phyloP scores from a whole-genome alignment of 2,329 filamentous ascomycete genomes.

The Ophiostoma ulmi region DNA sequence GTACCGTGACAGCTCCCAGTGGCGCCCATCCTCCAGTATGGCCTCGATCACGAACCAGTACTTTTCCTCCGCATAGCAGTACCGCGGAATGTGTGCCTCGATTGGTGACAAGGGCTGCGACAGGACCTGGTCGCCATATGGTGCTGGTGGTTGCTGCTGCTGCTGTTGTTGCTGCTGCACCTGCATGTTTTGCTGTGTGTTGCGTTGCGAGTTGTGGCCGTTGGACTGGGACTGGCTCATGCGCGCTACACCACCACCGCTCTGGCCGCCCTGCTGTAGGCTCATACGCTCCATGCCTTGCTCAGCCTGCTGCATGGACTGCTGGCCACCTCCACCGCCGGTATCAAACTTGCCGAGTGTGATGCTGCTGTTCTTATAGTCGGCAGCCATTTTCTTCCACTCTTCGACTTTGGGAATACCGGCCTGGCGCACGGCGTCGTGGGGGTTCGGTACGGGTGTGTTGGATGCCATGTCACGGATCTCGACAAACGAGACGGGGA shows the following conservation, averaged over 20 bases:
- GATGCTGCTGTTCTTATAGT: slow-evolving; percentile 99
- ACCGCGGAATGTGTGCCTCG: slow-evolving; percentile 79
- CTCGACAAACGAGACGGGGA: slow-evolving; percentile 94
- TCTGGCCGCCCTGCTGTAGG: slow-evolving; percentile 48
- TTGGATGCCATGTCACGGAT: slow-evolving; percentile 91
- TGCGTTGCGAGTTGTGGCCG: slow-evolving; percentile 33
- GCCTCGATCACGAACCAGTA: slow-evolving; percentile 99
- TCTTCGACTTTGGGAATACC: slow-evolving; percentile 94
- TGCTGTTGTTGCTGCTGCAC: slow-evolving; percentile 33
- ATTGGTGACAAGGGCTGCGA: slow-evolving; percentile 68
- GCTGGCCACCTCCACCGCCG: slow-evolving; percentile 36
- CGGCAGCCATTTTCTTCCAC: slow-evolving; percentile 99
- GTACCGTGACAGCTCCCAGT: slow-evolving; percentile 89
- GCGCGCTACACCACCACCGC: slow-evolving; percentile 37
- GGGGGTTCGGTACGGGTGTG: slow-evolving; percentile 71
- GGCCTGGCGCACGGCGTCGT: slow-evolving; percentile 79
- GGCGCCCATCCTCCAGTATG: slow-evolving; percentile 78
- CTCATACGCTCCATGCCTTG: slow-evolving; percentile 76
- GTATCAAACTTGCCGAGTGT: slow-evolving; percentile 85
- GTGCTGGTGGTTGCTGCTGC: slow-evolving; percentile 21
- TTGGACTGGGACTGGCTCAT: slow-evolving; percentile 40
- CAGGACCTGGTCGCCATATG: slow-evolving; percentile 36
- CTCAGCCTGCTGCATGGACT: slow-evolving; percentile 49
- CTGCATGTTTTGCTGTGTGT: slow-evolving; percentile 35
- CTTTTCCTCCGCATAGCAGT: slow-evolving; percentile 94